Conservation (phyloP, 2,329 filamentous ascomycete species). For the Raffaelea deltoideospora region DNA sequence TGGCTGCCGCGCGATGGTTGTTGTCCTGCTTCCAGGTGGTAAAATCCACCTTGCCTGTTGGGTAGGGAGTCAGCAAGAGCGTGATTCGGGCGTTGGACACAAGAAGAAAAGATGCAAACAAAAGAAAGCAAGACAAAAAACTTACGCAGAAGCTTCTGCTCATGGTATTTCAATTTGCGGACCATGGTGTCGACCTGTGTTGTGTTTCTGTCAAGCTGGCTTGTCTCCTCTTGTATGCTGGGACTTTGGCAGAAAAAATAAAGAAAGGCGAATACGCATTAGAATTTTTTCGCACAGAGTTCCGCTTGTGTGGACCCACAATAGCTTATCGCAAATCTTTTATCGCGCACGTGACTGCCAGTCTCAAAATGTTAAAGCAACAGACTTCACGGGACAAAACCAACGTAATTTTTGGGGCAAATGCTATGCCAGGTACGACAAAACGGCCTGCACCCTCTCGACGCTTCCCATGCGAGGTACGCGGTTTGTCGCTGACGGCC, state of each 20-base stretch:
- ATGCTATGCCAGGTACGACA: too few relatives aligned
- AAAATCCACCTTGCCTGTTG: constrained; percentile 61
- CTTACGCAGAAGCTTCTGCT: constrained; percentile 66
- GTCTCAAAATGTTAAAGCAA: not conserved
- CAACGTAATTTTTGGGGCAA: too few relatives aligned
- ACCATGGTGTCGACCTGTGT: constrained; percentile 48
- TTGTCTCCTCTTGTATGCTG: too few relatives aligned
- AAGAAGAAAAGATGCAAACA: too few relatives aligned
- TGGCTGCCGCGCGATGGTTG: constrained; percentile 64
- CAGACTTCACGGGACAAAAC: not conserved
- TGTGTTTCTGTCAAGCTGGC: too few relatives aligned
- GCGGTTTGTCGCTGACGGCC: constrained; percentile 34
- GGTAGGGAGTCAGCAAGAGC: not conserved
- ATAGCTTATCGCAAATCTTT: too few relatives aligned
- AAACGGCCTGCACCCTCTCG: too few relatives aligned
- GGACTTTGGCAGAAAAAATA: too few relatives aligned
- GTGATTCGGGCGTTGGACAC: too few relatives aligned
- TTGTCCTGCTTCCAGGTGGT: constrained; percentile 84
- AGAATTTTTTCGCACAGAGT: too few relatives aligned
- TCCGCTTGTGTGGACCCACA: too few relatives aligned
- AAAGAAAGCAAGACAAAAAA: not conserved
- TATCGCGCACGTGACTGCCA: too few relatives aligned
- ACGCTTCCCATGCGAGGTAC: constrained; percentile 12
- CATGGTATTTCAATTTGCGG: constrained; percentile 90
- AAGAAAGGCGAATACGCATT: not conserved